phyloP scores from a whole-genome alignment of 768 basidiomycete genomes.

The Calocybe cyanea region DNA sequence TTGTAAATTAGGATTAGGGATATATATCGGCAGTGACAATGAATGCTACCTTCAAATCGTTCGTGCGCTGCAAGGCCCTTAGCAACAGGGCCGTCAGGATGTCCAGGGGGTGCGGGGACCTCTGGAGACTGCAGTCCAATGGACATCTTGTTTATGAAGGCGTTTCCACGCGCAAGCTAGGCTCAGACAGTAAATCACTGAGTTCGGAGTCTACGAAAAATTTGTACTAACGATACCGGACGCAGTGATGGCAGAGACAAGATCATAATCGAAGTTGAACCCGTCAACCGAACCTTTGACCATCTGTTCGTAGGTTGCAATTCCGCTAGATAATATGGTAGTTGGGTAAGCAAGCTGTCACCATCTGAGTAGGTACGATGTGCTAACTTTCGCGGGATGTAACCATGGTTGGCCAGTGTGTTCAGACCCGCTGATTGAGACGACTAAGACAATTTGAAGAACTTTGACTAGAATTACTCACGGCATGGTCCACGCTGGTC shows the following conservation, averaged over 20 bases:
- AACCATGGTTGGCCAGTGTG: not conserved
- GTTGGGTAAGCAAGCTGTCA: no score
- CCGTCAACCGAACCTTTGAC: not conserved
- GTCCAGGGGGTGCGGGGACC: not conserved
- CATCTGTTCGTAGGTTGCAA: not conserved
- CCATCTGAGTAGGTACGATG: not conserved
- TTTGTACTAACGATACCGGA: not conserved
- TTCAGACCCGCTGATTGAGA: not conserved
- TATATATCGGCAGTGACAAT: not conserved
- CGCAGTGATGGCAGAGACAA: not conserved
- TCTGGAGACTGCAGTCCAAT: not conserved
- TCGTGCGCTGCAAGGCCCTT: not conserved
- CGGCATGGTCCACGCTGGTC: not conserved
- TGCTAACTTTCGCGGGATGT: not conserved
- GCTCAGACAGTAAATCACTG: not conserved
- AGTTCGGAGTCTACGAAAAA: not conserved
- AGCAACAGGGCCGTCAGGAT: not conserved
- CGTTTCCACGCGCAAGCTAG: not conserved
- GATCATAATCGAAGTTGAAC: not conserved
- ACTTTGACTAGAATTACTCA: not conserved
- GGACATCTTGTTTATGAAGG: not conserved
- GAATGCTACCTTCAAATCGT: not conserved
- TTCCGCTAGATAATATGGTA: not conserved
- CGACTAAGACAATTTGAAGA: not conserved
- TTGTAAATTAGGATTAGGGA: not conserved